A percentile compares a stretch with the other conserved stretches of the same genome.
phyloP scores from a whole-genome alignment of 202 grass and related monocot species.

The Brachypodium distachyon region DNA sequence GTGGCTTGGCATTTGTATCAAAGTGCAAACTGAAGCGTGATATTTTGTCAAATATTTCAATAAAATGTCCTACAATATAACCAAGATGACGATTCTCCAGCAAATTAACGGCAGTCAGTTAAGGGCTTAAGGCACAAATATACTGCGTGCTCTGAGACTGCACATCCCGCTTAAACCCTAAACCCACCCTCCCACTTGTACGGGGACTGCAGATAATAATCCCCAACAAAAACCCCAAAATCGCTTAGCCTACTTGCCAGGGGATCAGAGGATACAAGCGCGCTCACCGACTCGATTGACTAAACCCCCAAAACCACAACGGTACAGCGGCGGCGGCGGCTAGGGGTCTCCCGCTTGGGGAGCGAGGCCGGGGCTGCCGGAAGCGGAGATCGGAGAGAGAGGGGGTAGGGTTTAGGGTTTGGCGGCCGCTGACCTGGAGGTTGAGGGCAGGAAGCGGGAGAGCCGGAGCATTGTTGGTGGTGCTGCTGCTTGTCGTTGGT shows the following conservation, averaged over 20 bases:
- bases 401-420: conserved; percentile 12
- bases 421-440: conserved; percentile 27
- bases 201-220: not conserved
- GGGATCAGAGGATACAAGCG: not conserved
- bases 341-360: not conserved
- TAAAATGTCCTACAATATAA: not conserved
- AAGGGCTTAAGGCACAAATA: no score
- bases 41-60: no score
- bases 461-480: conserved; percentile 35
- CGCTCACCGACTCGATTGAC: not conserved
- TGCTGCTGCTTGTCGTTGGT: not conserved
- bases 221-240: not conserved
- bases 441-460: conserved; percentile 42
- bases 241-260: not conserved
- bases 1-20: no score
- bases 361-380: not conserved
- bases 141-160: not conserved
- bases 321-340: not conserved
- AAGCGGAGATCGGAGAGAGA: not conserved
- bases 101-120: not conserved
- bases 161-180: not conserved
- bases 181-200: not conserved
- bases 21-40: no score
- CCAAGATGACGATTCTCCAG: not conserved
- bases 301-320: not conserved